A percentile compares a stretch with the other conserved stretches of the same genome.
These are phyloP conservation scores for Cyberlindnera galapagoensis DNA, from an alignment of 805 yeast species.

Conservation along the genomic window DNA sequence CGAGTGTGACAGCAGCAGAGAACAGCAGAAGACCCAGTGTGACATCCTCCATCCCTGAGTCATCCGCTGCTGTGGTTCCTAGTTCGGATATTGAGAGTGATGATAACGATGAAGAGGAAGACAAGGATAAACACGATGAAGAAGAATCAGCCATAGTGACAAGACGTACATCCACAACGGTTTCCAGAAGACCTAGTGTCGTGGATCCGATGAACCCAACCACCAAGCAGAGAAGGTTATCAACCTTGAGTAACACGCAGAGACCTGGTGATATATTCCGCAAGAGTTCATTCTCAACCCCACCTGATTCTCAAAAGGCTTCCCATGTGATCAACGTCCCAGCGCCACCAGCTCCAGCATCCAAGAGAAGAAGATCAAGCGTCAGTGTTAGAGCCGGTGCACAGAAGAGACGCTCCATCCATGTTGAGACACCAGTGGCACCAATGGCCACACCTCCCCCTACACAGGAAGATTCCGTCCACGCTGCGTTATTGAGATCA, in stretches of 20 bases:
- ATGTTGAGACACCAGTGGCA: slow-evolving; percentile 1
- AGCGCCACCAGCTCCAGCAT: slow-evolving; percentile 1
- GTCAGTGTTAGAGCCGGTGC: slow-evolving; percentile 1
- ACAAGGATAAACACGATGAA: slow-evolving; percentile 11
- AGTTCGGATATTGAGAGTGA: slow-evolving; percentile 3
- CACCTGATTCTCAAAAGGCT: slow-evolving; percentile 9
- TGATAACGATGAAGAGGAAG: slow-evolving; percentile 12
- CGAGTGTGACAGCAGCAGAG: slow-evolving; percentile 22
- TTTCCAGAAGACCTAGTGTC: slow-evolving; percentile 14
- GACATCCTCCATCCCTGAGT: slow-evolving; percentile 7
- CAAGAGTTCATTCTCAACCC: slow-evolving; percentile 15
- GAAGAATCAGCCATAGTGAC: slow-evolving; percentile 6
- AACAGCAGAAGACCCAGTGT: slow-evolving; percentile 21
- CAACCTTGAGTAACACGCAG: slow-evolving; percentile 28
- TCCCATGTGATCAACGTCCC: slow-evolving; percentile 25
- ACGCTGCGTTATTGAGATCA: slow-evolving; percentile 2
- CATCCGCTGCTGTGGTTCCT: neutral
- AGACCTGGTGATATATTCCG: slow-evolving; percentile 28
- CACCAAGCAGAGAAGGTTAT: slow-evolving; percentile 32
- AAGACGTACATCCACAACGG: neutral
- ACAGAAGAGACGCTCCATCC: slow-evolving; percentile 7
- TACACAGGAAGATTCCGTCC: slow-evolving; percentile 6
- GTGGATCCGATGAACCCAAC: slow-evolving; percentile 13
- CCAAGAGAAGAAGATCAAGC: slow-evolving; percentile 9
- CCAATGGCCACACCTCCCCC: slow-evolving; percentile 10